Evolutionary conservation across 371 early-diverging fungal species (phyloP).

Genomic region (Mucor plumbeus): DNA sequence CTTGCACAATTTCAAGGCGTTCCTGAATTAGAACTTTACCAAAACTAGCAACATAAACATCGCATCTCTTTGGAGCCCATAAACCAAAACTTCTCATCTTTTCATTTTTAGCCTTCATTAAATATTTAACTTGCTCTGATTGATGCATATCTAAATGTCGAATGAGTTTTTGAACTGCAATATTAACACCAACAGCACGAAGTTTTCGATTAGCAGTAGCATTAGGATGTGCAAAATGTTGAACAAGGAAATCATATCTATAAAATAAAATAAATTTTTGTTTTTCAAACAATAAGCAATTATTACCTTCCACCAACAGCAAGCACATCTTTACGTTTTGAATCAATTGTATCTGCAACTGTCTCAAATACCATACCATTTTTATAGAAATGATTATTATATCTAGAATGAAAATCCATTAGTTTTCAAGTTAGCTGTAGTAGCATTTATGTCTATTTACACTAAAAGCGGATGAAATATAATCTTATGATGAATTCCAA

Average conservation of each 20-base stretch:
- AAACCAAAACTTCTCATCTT: constrained; percentile 63
- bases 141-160: constrained; percentile 74
- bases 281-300: neutral
- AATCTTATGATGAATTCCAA: constrained; percentile 71
- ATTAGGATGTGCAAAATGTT: constrained; percentile 53
- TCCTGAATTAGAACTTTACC: constrained; percentile 74
- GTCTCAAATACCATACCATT: constrained; percentile 81
- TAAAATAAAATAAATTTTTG: neutral
- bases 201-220: constrained; percentile 56
- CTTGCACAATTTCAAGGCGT: constrained; percentile 72
- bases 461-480: constrained; percentile 72
- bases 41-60: constrained; percentile 83
- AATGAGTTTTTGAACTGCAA: constrained; percentile 79
- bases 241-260: constrained; percentile 74
- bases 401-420: constrained; percentile 36
- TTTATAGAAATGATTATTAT: constrained; percentile 77
- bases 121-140: constrained; percentile 59
- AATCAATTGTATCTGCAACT: constrained; percentile 56
- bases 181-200: constrained; percentile 78
- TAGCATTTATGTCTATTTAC: constrained; percentile 40
- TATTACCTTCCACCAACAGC: constrained; percentile 81
- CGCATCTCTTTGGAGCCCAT: constrained; percentile 71
- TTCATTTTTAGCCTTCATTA: constrained; percentile 61
- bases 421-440: neutral
- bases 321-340: constrained; percentile 73